Conservation (phyloP, 768 basidiomycete species). For the Sporobolomyces pararoseus region DNA sequence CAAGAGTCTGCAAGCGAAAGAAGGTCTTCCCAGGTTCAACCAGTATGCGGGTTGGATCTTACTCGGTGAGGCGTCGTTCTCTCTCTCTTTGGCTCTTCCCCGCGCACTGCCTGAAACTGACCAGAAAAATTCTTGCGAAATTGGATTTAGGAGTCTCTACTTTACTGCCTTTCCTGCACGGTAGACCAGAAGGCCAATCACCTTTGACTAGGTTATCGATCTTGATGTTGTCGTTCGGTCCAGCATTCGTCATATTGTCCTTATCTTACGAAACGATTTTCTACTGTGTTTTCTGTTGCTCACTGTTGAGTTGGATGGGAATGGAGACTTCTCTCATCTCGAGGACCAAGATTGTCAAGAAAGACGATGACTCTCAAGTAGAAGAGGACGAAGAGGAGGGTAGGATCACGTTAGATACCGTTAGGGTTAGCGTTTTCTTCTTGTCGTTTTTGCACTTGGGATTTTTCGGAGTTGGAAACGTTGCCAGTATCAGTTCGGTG, state of each 20-base stretch:
- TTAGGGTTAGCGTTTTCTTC: conserved; percentile 74
- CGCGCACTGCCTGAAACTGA: neutral
- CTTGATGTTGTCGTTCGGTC: conserved; percentile 61
- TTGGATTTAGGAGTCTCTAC: neutral
- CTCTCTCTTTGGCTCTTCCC: neutral
- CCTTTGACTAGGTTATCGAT: conserved; percentile 49
- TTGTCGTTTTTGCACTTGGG: conserved; percentile 81
- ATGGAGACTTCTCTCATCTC: conserved; percentile 55
- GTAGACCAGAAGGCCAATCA: conserved; percentile 37
- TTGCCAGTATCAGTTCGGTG: conserved; percentile 71
- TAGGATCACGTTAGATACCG: conserved; percentile 54
- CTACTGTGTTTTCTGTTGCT: conserved; percentile 61
- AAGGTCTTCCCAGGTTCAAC: conserved; percentile 61
- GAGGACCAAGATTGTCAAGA: too few relatives aligned
- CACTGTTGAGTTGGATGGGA: conserved; percentile 65
- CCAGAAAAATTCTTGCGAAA: too few relatives aligned
- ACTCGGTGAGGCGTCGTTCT: conserved; percentile 60
- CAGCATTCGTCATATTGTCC: conserved; percentile 72
- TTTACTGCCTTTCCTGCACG: conserved; percentile 29
- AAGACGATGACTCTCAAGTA: neutral
- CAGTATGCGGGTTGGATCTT: conserved; percentile 65
- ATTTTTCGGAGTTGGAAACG: conserved; percentile 71
- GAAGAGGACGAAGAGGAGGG: neutral
- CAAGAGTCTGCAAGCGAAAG: conserved; percentile 61
- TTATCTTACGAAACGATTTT: conserved; percentile 79